phyloP scores from a whole-genome alignment of 331 rosid genomes.

The Stylosanthes scabra region DNA sequence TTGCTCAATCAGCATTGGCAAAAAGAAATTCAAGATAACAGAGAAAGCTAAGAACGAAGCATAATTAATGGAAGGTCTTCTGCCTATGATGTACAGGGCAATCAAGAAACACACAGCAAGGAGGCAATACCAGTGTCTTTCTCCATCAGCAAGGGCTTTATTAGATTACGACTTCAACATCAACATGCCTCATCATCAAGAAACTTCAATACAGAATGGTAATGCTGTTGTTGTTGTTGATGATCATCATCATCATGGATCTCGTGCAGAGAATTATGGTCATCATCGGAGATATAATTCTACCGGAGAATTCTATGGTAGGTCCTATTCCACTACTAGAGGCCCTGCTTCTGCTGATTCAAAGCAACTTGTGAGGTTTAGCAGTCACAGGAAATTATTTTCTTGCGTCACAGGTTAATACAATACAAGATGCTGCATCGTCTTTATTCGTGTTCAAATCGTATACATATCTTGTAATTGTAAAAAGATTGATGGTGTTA shows the following conservation, averaged over 20 bases:
- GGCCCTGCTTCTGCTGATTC: conserved; percentile 16
- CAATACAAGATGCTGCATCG: neutral
- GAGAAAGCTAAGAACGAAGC: neutral
- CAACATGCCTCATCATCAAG: conserved; percentile 29
- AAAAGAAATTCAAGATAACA: too few relatives aligned
- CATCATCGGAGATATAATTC: conserved; percentile 34
- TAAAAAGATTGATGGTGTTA: neutral
- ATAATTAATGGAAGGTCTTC: conserved; percentile 53
- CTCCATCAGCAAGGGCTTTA: conserved; percentile 33
- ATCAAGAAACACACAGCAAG: conserved; percentile 46
- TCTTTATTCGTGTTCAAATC: neutral
- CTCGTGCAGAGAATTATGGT: conserved; percentile 2
- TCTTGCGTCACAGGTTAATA: conserved; percentile 27
- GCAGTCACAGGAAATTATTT: conserved; percentile 31
- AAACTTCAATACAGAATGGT: conserved; percentile 8
- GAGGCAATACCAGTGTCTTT: conserved; percentile 44
- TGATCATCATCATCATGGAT: neutral
- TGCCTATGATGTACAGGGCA: conserved; percentile 48
- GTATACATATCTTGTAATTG: neutral
- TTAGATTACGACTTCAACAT: conserved; percentile 6
- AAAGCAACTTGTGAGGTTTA: conserved; percentile 23
- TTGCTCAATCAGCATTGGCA: neutral
- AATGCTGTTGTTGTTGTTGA: neutral
- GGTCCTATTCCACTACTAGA: conserved; percentile 6
- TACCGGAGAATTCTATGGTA: conserved; percentile 30